Evolutionary conservation across 2,329 filamentous ascomycete species (phyloP).

Genomic region (Paramyrothecium sp.): DNA sequence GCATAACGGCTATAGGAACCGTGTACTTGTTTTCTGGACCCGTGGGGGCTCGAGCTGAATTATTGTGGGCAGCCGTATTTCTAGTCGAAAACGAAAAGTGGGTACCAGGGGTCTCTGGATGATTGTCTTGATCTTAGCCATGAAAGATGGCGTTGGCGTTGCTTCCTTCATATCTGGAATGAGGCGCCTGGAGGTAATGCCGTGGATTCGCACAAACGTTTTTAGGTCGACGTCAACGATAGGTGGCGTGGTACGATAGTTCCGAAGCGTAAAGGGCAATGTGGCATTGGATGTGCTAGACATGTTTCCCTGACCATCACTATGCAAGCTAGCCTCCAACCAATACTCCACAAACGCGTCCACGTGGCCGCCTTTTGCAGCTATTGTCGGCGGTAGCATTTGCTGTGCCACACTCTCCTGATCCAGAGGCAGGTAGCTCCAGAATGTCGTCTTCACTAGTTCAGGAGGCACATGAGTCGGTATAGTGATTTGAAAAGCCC

Average conservation of each 20-base stretch:
- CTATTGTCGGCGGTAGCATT: neutral
- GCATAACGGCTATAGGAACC: neutral
- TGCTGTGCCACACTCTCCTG: neutral
- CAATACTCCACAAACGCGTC: neutral
- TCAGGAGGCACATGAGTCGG: neutral
- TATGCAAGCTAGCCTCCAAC: neutral
- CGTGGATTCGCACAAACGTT: neutral
- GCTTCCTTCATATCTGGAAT: neutral
- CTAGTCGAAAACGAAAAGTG: neutral
- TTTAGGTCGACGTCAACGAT: neutral
- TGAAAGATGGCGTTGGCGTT: neutral
- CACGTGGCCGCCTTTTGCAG: neutral
- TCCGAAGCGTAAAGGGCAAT: neutral
- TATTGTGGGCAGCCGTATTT: neutral
- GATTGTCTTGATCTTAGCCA: neutral
- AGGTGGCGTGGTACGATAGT: neutral
- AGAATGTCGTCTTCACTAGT: neutral
- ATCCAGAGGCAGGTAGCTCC: neutral
- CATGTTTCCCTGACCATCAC: neutral
- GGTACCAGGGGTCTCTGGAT: neutral
- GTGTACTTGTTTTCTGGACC: neutral
- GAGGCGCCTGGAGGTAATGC: neutral
- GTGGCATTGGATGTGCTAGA: neutral
- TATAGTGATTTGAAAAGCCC: neutral
- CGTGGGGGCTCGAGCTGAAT: neutral